Conservation (phyloP, 2,329 filamentous ascomycete genomes). For the Cladosporium sp. region DNA sequence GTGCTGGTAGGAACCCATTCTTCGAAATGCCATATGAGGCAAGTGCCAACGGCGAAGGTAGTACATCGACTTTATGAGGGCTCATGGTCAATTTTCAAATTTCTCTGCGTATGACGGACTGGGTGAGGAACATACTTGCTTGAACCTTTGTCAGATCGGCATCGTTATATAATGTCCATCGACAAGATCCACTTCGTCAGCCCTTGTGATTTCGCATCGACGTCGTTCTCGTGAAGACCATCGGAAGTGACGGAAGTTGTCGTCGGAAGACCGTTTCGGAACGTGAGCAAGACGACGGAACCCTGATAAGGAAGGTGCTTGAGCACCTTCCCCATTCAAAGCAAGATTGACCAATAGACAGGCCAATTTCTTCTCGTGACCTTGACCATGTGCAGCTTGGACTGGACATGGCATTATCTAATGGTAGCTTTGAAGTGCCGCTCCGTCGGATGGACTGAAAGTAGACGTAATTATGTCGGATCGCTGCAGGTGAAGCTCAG, state of each 20-base stretch:
- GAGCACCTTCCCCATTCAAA: background rate
- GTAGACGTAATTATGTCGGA: background rate
- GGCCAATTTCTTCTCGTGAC: background rate
- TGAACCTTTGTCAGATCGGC: conserved; percentile 5
- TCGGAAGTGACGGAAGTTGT: background rate
- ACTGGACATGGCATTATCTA: background rate
- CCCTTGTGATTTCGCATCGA: conserved; percentile 6
- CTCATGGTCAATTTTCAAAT: conserved; percentile 25
- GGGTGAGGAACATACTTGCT: conserved; percentile 1
- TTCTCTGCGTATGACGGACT: background rate
- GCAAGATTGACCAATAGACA: background rate
- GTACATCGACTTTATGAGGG: conserved; percentile 27
- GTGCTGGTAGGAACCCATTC: conserved; percentile 80
- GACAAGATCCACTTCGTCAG: conserved; percentile 14
- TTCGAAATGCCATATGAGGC: conserved; percentile 28
- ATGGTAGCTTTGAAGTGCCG: background rate
- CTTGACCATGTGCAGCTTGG: background rate
- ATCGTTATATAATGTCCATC: conserved; percentile 20
- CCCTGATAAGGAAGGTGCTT: conserved; percentile 9
- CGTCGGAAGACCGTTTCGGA: conserved; percentile 2
- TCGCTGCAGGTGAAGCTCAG: background rate
- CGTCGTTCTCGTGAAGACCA: background rate
- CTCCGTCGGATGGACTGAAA: background rate
- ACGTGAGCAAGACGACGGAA: conserved; percentile 1
- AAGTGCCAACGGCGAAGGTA: conserved; percentile 26